Evolutionary conservation across 257 asterid genomes (phyloP), one percentile per base, ranked within the genome.

Genomic region (Paraleonurus japonicus): DNA sequence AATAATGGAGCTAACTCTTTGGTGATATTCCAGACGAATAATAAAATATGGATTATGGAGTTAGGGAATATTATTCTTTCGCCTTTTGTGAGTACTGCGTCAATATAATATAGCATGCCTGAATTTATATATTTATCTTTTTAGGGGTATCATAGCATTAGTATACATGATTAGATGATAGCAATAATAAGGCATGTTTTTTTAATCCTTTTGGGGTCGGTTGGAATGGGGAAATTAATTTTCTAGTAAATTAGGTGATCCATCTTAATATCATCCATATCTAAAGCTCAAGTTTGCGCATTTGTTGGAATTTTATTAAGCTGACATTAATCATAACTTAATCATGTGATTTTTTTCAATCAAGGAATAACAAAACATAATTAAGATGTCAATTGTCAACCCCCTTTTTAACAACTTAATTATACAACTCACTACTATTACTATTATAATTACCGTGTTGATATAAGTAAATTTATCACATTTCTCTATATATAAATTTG

Each of bases 181-280:
- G 17, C 41, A 54, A 57, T 5, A 35, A 48, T 37, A 15, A 58
- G 5, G 28, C 67, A 26, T 11, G 12, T 30, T 53, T 41, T 5
- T 26, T 16, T 58, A 24, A 27, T 15, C 32, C 10, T 1, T 27
- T 59, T 2, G 24, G 50, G 55, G 63, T 15, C 22, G 41, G 71
- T 65, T 62, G 24, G 60, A 43, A 63, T 70, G 61, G 45, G 24
- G 19, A 64, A 65, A 43, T 11, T 65, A 28, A 53, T 59, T 68
- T 17, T 61, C 7, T 50, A 35, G 26, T 33, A 17, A 35, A 72
- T 77, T 61, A 60, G 74, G 73, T 66, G 71, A 39, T 20, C 54
- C 57, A 59, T 65, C 62, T n/a, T 33, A 57, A 26, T 57, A 57
- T 24, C 13, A 57, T 60, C 43, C 54, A 33, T n/a, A 71, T 71